Conservation (phyloP, 106 monocot genomes). For the Dendrobium officinale region DNA sequence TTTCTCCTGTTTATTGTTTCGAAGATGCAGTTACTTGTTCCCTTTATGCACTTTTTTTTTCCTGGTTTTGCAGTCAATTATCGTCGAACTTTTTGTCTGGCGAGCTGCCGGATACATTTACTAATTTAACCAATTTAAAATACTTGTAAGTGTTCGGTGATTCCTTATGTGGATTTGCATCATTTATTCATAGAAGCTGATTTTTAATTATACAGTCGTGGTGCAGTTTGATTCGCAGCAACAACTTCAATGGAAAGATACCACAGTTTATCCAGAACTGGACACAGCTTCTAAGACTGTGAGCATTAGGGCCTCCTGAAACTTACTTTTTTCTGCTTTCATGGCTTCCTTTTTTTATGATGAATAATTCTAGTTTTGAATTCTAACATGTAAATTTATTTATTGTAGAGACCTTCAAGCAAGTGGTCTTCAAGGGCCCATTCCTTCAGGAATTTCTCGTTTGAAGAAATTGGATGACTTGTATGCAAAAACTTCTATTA, state of each 20-base stretch:
- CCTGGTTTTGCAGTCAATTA: background rate
- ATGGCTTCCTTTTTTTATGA: background rate
- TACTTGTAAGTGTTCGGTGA: background rate
- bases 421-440: conserved; percentile 1
- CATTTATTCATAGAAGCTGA: background rate
- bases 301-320: background rate
- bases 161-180: background rate
- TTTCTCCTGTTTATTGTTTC: background rate
- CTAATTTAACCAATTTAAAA: background rate
- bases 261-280: conserved; percentile 1
- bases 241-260: conserved; percentile 5
- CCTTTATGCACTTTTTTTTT: too few relatives aligned
- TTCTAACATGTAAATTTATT: background rate
- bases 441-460: background rate
- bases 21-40: too few relatives aligned
- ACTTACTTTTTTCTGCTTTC: background rate
- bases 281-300: background rate
- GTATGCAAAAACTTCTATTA: background rate
- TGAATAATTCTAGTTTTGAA: background rate
- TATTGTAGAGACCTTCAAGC: conserved; percentile 1
- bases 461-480: background rate
- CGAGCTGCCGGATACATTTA: background rate
- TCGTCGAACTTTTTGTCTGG: background rate
- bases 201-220: background rate
- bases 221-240: background rate